phyloP scores from a whole-genome alignment of 73 alveolate genomes.

The Paraurostyla sp. region DNA sequence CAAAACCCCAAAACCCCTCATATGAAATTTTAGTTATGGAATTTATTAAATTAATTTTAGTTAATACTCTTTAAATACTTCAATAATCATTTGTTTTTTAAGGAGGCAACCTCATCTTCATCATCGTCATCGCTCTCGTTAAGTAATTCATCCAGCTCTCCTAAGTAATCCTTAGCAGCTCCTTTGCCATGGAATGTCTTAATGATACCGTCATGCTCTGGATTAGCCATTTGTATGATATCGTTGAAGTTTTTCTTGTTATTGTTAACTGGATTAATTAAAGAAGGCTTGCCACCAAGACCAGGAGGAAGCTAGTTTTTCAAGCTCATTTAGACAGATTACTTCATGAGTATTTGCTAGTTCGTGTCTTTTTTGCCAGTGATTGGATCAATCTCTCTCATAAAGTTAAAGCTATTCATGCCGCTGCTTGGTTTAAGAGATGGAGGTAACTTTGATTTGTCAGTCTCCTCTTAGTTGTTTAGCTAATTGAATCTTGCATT shows the following conservation, averaged over 20 bases:
- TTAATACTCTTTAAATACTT: too few species aligned
- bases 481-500: not conserved
- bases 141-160: conserved; percentile 5
- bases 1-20: too few species aligned
- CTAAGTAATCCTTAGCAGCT: conserved; percentile 37
- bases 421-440: not conserved
- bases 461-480: not conserved
- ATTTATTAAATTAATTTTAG: not conserved
- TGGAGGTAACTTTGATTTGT: not conserved
- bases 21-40: too few species aligned
- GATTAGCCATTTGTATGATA: conserved; percentile 48
- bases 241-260: not conserved
- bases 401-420: not conserved
- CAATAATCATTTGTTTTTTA: too few species aligned
- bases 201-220: conserved; percentile 33
- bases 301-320: not conserved
- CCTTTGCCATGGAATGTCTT: conserved; percentile 47
- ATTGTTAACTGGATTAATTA: not conserved
- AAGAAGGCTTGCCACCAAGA: not conserved
- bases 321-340: conserved; percentile 16
- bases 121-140: conserved; percentile 14
- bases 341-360: not conserved
- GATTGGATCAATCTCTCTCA: not conserved
- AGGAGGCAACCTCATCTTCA: conserved; percentile 19
- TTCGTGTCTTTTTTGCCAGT: not conserved